phyloP scores from a whole-genome alignment of 176 grass and related monocot genomes.

The Oryza australiensis region DNA sequence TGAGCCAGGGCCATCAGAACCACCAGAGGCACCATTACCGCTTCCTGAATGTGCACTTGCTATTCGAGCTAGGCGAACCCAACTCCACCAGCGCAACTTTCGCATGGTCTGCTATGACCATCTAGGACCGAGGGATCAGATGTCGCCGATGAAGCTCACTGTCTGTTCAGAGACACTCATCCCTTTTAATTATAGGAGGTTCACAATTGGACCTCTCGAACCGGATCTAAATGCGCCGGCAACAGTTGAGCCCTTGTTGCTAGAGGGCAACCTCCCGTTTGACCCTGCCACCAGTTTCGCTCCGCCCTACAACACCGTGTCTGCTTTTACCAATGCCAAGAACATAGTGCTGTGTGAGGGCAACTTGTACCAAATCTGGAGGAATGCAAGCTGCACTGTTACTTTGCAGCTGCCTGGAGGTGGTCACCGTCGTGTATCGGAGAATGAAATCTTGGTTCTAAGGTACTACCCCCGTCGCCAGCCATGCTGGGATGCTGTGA shows the following conservation, averaged over 20 bases:
- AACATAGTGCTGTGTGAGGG: conserved; percentile 49
- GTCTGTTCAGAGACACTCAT: conserved; percentile 22
- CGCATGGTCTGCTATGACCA: conserved; percentile 40
- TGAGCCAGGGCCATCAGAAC: conserved; percentile 36
- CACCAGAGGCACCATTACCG: background rate
- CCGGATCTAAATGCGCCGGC: conserved; percentile 41
- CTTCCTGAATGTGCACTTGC: background rate
- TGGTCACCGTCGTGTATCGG: conserved; percentile 39
- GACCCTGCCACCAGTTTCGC: conserved; percentile 45
- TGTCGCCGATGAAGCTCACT: background rate
- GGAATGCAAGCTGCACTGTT: conserved; percentile 54
- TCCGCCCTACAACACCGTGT: conserved; percentile 47
- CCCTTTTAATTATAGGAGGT: background rate
- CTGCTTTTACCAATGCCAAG: conserved; percentile 43
- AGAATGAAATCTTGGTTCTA: conserved; percentile 52
- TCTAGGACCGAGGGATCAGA: background rate
- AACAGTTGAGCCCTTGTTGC: conserved; percentile 33
- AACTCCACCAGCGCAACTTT: background rate
- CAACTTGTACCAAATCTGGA: conserved; percentile 52
- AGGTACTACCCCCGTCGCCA: conserved; percentile 51
- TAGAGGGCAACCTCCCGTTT: conserved; percentile 43
- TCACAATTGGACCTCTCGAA: conserved; percentile 36
- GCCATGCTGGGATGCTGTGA: conserved; percentile 47
- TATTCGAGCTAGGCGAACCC: background rate
- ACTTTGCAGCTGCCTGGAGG: conserved; percentile 54